Base-by-base conservation (phyloP, 2,329 filamentous ascomycete genomes). In the Ophiocordyceps sinensis region DNA sequence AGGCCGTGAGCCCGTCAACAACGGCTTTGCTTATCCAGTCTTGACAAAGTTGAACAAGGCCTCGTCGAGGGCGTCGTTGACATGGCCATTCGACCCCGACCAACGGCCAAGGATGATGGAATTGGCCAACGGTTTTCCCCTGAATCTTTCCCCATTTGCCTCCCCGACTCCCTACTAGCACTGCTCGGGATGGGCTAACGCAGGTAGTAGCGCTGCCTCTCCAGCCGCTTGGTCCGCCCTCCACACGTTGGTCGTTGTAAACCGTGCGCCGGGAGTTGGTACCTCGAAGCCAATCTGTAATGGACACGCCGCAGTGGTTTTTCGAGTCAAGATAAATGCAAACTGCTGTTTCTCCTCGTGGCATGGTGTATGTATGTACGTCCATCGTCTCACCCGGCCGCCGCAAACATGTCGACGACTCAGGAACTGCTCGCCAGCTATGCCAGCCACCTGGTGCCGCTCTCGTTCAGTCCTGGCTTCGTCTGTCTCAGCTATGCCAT, bases 401-500 rank as follows among this genome's bases (percentile, higher is more conserved):
- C 5, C 23, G 23, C 5, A 26, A 26, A 26, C 23, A 46, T 46
- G 45, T 21, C 43, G 38, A 35, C 37, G 5, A 40, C 43, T 9
- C 14, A 42, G 10, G 40, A 61, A 13, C 48, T 70, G 23, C 51
- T 68, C 28, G 48, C 51, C 28, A 45, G 60, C 45, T 71, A 69
- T 45, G 47, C 65, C 45, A 67, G 63, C 19, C 53, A 64, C 35
- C 53, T 71, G 15, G 66, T 73, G 21, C 67, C 68, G 21, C 62
- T 64, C 37, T 61, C 60, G 39, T 77, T 71, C 58, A 65, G 68
- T 46, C 61, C 69, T 4, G 75, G 76, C 32, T 81, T 84, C 50
- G 71, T 89, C 12, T 69, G 79, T 21, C 68, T 85, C 48, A 91
- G 85, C 53, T 76, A 83, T 46, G 66, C 84, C 48, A 83, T 86